Evolutionary conservation across 768 basidiomycete species (phyloP).

Genomic region (Russula sp.): DNA sequence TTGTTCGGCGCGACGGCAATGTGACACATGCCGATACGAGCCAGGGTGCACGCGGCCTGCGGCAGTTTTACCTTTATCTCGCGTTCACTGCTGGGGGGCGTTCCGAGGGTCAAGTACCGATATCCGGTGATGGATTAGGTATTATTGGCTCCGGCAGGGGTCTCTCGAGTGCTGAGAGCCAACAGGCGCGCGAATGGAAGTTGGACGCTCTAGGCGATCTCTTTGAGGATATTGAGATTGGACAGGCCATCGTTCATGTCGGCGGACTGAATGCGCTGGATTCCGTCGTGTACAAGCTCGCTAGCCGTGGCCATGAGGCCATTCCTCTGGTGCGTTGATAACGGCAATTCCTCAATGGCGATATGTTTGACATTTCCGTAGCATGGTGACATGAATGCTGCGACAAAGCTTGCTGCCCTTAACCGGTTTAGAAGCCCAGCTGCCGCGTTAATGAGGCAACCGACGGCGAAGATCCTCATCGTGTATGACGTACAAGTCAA

Average conservation of each 20-base stretch:
- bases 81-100: slow-evolving; percentile 87
- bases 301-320: slow-evolving; percentile 79
- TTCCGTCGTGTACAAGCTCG: slow-evolving; percentile 84
- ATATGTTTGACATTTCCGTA: slow-evolving; percentile 29
- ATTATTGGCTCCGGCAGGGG: slow-evolving; percentile 93
- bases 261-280: slow-evolving; percentile 85
- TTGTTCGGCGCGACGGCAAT: slow-evolving; percentile 88
- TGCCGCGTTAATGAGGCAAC: slow-evolving; percentile 56
- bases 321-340: slow-evolving; percentile 66
- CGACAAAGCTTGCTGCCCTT: slow-evolving; percentile 72
- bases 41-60: slow-evolving; percentile 75
- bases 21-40: slow-evolving; percentile 62
- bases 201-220: slow-evolving; percentile 86
- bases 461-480: slow-evolving; percentile 71
- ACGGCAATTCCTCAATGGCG: slow-evolving; percentile 8
- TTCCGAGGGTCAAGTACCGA: slow-evolving; percentile 43
- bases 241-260: slow-evolving; percentile 81
- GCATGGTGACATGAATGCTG: slow-evolving; percentile 92
- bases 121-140: slow-evolving; percentile 59
- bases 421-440: slow-evolving; percentile 71
- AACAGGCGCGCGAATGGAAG: slow-evolving; percentile 91
- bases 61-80: slow-evolving; percentile 95
- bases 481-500: slow-evolving; percentile 94
- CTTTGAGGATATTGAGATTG: slow-evolving; percentile 79
- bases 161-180: slow-evolving; percentile 72